Conservation (phyloP, 2,329 filamentous ascomycete species). For the Cladobotryum mycophilum region DNA sequence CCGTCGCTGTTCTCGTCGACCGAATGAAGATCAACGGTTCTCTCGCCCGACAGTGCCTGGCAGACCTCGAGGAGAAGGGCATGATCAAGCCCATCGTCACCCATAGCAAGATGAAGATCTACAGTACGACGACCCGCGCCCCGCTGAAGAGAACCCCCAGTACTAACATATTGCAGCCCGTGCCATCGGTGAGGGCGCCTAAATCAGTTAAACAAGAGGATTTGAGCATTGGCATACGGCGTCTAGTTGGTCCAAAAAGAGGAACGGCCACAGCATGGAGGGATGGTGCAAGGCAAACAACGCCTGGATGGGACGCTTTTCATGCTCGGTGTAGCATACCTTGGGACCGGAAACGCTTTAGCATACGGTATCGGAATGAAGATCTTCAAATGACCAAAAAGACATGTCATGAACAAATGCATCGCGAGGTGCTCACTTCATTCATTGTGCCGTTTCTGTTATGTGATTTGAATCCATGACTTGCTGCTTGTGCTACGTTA, state of each 20-base stretch:
- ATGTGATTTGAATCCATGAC: too few species aligned
- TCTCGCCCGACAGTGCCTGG: constrained; percentile 80
- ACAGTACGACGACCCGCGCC: constrained; percentile 55
- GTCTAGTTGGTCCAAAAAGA: constrained; percentile 32
- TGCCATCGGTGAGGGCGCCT: constrained; percentile 50
- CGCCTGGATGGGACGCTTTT: constrained; percentile 35
- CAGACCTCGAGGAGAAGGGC: constrained; percentile 95
- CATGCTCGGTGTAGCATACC: constrained; percentile 34
- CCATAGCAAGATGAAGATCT: constrained; percentile 98
- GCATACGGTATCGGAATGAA: constrained; percentile 35
- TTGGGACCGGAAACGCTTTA: constrained; percentile 32
- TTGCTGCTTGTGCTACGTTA: too few species aligned
- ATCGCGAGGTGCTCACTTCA: too few species aligned
- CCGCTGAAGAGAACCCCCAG: not conserved
- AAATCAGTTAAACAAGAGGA: constrained; percentile 28
- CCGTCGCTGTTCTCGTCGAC: constrained; percentile 96
- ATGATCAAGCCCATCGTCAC: constrained; percentile 96
- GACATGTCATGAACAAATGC: not conserved
- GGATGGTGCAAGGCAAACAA: constrained; percentile 29
- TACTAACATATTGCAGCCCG: constrained; percentile 44
- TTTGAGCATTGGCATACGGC: constrained; percentile 32
- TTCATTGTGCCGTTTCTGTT: too few species aligned
- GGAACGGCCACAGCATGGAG: constrained; percentile 29
- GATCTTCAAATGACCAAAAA: constrained; percentile 23
- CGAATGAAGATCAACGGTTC: constrained; percentile 99